Base-by-base conservation (phyloP, 768 basidiomycete genomes). In the Phanerochaete carnosa region DNA sequence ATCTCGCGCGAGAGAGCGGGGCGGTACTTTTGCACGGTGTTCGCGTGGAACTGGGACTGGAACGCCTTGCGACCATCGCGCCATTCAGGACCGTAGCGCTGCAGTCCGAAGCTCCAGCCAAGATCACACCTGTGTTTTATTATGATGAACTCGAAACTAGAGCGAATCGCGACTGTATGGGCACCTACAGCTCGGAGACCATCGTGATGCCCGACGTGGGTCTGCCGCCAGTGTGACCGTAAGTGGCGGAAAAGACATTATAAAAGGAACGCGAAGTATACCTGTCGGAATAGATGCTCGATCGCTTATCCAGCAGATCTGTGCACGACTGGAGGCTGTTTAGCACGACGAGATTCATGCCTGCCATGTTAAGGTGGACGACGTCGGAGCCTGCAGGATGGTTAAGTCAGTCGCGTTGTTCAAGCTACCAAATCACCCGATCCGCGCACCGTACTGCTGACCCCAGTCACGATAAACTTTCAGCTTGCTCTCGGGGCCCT, bases 281-380 rank as follows among this genome's bases (percentile, higher is more conserved):
- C 57, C 66, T 59, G 59, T 63, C 63, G 1, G 68, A 67, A 43
- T 67, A 69, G 25, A 61, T 61, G 11, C 57, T 25, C 2, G 63
- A 64, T 1, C 64, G 63, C 54, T 66, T 69, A 52, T 66, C 64
- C 2, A 69, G 47, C 1, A 69, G 60, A 23, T 69, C 68, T 2
- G 33, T 23, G n/a, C 59, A 62, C 0, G 62, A 60, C 29, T 60
- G 26, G 15, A 59, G 53, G 22, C 63, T 57, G 26, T 61, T 62
- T 2, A 69, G 28, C 3, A 69, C 49, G 49, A 68, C 28, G 2
- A 63, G 51, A 19, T 60, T 43, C 22, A 50, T 56, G 0, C 62
- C 61, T 23, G 65, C 56, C 3, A 62, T 50, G 39, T 64, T 52
- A 6, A 66, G 45, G 23, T 64, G 64, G 1, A 68, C 43, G 2